These are phyloP conservation scores for Torulaspora maleeae DNA, from an alignment of 805 yeast genomes.

Conservation along the genomic window DNA sequence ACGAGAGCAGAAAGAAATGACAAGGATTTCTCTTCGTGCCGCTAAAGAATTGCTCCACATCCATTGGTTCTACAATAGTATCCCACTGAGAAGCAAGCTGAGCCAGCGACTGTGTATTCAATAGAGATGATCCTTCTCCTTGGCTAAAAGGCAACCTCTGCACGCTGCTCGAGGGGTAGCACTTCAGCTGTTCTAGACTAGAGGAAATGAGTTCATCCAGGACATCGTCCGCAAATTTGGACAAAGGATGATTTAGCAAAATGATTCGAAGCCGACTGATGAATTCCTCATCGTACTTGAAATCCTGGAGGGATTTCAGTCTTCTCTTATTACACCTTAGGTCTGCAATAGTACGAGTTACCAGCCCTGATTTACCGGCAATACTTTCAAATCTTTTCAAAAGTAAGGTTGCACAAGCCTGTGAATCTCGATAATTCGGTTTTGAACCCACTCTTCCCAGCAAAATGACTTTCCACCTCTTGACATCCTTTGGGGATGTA, in stretches of 20 bases:
- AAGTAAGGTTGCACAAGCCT: slow-evolving; percentile 21
- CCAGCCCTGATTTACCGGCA: slow-evolving; percentile 13
- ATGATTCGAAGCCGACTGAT: slow-evolving; percentile 9
- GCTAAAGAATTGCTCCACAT: slow-evolving; percentile 11
- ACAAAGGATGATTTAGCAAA: slow-evolving; percentile 12
- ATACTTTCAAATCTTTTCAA: slow-evolving; percentile 20
- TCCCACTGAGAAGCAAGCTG: slow-evolving; percentile 22
- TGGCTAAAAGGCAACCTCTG: neutral
- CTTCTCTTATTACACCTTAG: slow-evolving; percentile 19
- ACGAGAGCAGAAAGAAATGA: slow-evolving; percentile 14
- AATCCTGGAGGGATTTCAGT: slow-evolving; percentile 16
- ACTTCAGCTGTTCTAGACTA: slow-evolving; percentile 4
- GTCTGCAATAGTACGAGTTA: slow-evolving; percentile 11
- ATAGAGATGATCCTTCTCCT: slow-evolving; percentile 6
- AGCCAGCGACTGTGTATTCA: slow-evolving; percentile 14
- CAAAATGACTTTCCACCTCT: slow-evolving; percentile 28
- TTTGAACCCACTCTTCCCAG: slow-evolving; percentile 23
- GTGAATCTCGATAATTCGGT: slow-evolving; percentile 23
- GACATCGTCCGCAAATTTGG: slow-evolving; percentile 8
- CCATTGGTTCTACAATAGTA: slow-evolving; percentile 14
- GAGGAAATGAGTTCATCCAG: slow-evolving; percentile 11
- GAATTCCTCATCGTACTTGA: slow-evolving; percentile 16
- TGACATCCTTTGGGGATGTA: slow-evolving; percentile 27
- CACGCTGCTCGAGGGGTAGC: neutral
- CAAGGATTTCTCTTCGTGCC: neutral